Conservation (phyloP, 176 grass and related monocot genomes). For the Saccharum spontaneum region DNA sequence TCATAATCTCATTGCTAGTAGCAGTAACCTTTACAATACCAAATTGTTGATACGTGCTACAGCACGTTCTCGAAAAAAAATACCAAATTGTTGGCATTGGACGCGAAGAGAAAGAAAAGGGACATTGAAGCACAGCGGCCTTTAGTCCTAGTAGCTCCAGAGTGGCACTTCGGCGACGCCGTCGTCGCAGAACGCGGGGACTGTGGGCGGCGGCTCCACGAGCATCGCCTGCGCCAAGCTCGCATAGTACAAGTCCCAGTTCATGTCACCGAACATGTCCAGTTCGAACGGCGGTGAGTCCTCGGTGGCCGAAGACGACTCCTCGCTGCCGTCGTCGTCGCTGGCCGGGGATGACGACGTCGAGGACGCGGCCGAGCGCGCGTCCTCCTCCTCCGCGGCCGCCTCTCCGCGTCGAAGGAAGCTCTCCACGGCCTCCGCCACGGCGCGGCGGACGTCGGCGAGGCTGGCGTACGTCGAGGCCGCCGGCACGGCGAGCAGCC, state of each 20-base stretch:
- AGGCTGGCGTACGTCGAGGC: conserved; percentile 23
- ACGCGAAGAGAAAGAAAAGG: not conserved
- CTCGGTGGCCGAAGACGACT: not conserved
- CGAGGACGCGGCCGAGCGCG: not conserved
- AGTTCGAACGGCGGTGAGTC: conserved; percentile 24
- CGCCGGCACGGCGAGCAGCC: conserved; percentile 30
- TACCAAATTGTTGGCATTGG: conserved; percentile 1
- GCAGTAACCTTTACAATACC: not conserved
- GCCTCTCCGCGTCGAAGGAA: conserved; percentile 17
- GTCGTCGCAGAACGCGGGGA: conserved; percentile 10
- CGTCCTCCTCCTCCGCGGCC: not conserved
- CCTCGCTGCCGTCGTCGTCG: not conserved
- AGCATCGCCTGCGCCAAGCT: conserved; percentile 69
- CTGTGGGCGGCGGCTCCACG: conserved; percentile 18
- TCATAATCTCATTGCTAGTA: conserved; percentile 25
- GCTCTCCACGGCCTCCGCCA: conserved; percentile 43
- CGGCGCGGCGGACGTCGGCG: conserved; percentile 48
- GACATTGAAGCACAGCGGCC: not conserved
- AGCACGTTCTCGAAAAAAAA: too few species aligned
- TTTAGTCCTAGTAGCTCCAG: conserved; percentile 41
- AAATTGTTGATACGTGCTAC: not conserved
- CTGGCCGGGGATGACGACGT: not conserved
- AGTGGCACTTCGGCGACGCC: conserved; percentile 19
- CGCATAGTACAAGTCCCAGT: conserved; percentile 68
- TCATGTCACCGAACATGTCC: conserved; percentile 46